Evolutionary conservation across 2,329 filamentous ascomycete species (phyloP), one percentile per base, ranked within the genome.

Genomic region (Aureobasidium pullulans): DNA sequence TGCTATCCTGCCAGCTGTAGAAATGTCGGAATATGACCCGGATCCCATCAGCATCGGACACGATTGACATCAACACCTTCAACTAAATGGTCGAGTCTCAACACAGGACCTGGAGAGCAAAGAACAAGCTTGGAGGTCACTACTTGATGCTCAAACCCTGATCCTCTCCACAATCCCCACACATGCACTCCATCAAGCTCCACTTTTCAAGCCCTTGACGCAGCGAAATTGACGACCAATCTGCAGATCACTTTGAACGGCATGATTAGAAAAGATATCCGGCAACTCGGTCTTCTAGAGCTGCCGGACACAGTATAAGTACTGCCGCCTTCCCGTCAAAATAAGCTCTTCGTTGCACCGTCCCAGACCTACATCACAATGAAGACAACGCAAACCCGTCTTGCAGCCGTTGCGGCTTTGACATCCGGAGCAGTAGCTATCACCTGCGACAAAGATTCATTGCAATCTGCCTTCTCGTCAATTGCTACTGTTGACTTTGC

Each of bases 401-500:
- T 52, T 10, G 48, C 48, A 40, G 48, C 48, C 13, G 23, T 31
- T 52, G 48, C 48, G 5, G 48, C 48, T 31, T 40, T 52, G 36
- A 11, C 48, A 52, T 32, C 37, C 6, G n/a, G 37, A 11, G 39
- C 28, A 2, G 6, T 4, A 2, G 50, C 50, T 13, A 54, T 54
- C 39, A 34, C 72, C 6, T 76, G 74, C 61, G 67, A 71, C 4
- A 60, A 66, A 7, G 63, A 65, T 34, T 68, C 69, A 4, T 71
- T 76, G 31, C 67, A 71, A 37, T 60, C 66, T 31, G 62, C 69
- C 29, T 62, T 76, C 6, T 69, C 74, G 0, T 57, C 63, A 4
- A 70, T 69, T 59, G 71, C 73, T 10, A 70, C 64, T 16, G 69
- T 76, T 6, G 69, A 72, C 36, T 75, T 71, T 39, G 71, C 72